Evolutionary conservation across 768 basidiomycete species (phyloP).

Genomic region (Tubosaeta sp.): DNA sequence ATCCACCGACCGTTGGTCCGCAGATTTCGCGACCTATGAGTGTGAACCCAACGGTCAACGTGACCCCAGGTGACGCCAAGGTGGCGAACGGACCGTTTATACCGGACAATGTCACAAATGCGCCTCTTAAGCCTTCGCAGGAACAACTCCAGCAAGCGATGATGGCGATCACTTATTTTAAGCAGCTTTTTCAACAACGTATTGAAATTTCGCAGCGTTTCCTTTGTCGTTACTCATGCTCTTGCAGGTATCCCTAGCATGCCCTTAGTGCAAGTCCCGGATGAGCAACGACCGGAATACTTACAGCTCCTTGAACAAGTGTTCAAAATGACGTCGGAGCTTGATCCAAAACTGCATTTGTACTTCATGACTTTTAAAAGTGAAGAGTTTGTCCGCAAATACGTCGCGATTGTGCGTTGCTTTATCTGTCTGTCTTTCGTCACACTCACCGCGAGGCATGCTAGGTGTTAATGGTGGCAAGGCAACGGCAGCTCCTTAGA

Average conservation of each 20-base stretch:
- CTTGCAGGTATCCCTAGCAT: conserved; percentile 35
- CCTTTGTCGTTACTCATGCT: conserved; percentile 9
- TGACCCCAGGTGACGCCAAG: conserved; percentile 18
- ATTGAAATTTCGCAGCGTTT: conserved; percentile 19
- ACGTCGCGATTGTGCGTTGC: conserved; percentile 50
- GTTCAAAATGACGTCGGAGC: conserved; percentile 40
- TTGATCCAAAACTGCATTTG: conserved; percentile 49
- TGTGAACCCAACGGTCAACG: conserved; percentile 7
- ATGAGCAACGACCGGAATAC: conserved; percentile 54
- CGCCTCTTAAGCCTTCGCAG: conserved; percentile 20
- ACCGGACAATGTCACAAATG: conserved; percentile 1
- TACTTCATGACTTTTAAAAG: conserved; percentile 43
- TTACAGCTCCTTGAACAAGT: conserved; percentile 47
- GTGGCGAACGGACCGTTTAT: conserved; percentile 9
- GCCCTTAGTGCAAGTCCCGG: conserved; percentile 38
- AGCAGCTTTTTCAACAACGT: conserved; percentile 31
- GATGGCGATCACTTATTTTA: conserved; percentile 29
- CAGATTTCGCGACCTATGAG: conserved; percentile 17
- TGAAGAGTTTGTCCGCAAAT: conserved; percentile 45
- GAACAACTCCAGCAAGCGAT: conserved; percentile 33
- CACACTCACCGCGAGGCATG: conserved; percentile 8
- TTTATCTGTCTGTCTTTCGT: conserved; percentile 10
- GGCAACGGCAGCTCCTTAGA: conserved; percentile 27
- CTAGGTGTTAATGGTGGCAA: conserved; percentile 43
- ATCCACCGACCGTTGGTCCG: conserved; percentile 12